Conservation (phyloP, 768 basidiomycete species). For the Lanmaoa rubissima region DNA sequence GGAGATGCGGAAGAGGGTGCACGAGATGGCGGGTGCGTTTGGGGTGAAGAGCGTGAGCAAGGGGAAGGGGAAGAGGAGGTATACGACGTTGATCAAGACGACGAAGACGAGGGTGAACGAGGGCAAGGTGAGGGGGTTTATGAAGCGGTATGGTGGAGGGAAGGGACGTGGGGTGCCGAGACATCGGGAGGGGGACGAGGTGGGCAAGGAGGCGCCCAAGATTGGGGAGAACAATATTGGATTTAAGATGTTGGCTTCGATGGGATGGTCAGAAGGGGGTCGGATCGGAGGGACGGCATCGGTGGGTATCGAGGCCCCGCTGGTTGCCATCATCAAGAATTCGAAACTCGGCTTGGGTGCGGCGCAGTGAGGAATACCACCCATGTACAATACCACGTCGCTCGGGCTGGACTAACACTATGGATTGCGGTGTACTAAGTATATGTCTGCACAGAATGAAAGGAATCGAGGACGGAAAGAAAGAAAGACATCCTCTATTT, state of each 20-base stretch:
- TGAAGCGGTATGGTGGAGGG: slow-evolving; percentile 33
- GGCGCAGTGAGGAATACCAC: slow-evolving; percentile 9
- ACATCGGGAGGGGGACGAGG: slow-evolving; percentile 82
- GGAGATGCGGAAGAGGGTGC: slow-evolving; percentile 65
- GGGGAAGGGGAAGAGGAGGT: slow-evolving; percentile 65
- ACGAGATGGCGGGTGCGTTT: slow-evolving; percentile 79
- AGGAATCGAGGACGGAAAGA: background rate
- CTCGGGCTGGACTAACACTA: slow-evolving; percentile 1
- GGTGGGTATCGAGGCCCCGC: slow-evolving; percentile 68
- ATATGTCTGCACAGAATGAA: slow-evolving; percentile 7
- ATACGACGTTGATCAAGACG: slow-evolving; percentile 76
- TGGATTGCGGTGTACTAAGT: slow-evolving; percentile 10
- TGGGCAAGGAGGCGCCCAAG: slow-evolving; percentile 85
- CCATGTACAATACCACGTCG: background rate
- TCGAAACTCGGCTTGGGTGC: slow-evolving; percentile 87
- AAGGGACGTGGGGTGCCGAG: slow-evolving; percentile 37
- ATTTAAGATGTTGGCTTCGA: slow-evolving; percentile 80
- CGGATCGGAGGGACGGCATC: slow-evolving; percentile 60
- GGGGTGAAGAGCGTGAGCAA: slow-evolving; percentile 75
- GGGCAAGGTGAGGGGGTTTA: slow-evolving; percentile 49
- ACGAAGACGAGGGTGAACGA: slow-evolving; percentile 62
- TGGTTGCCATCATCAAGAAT: slow-evolving; percentile 83
- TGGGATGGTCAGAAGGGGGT: slow-evolving; percentile 90
- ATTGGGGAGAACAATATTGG: slow-evolving; percentile 80
- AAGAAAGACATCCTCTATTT: background rate